Conservation (phyloP, 2,329 filamentous ascomycete genomes). For the Sporothrix humicola region DNA sequence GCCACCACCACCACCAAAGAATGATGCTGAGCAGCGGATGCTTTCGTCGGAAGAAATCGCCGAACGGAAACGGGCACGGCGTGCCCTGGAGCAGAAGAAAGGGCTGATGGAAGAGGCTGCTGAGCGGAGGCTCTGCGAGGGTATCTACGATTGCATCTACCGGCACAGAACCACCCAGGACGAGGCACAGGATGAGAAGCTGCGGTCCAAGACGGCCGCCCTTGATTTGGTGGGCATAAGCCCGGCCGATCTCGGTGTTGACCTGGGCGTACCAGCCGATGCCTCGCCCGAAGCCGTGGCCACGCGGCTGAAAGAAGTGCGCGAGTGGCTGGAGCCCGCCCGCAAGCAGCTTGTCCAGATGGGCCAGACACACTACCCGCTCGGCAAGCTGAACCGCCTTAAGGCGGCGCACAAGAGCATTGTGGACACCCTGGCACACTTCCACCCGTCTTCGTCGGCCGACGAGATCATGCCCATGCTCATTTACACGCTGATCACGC, state of each 20-base stretch:
- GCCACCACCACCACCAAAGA: constrained; percentile 43
- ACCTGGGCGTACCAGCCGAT: constrained; percentile 62
- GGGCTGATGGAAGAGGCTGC: constrained; percentile 85
- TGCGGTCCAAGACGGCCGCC: constrained; percentile 91
- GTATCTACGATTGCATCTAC: constrained; percentile 87
- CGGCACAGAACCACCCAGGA: constrained; percentile 90
- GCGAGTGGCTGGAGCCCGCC: constrained; percentile 73
- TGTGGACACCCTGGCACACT: constrained; percentile 78
- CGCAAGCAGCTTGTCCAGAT: constrained; percentile 75
- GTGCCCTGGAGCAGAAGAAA: constrained; percentile 77
- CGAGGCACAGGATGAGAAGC: constrained; percentile 90
- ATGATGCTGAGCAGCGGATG: constrained; percentile 75
- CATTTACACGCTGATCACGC: constrained; percentile 93
- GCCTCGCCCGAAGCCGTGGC: constrained; percentile 62
- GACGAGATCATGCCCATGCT: constrained; percentile 97
- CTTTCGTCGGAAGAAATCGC: constrained; percentile 85
- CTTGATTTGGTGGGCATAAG: constrained; percentile 91
- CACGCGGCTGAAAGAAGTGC: constrained; percentile 70
- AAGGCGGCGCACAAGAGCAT: constrained; percentile 92
- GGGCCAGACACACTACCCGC: constrained; percentile 83
- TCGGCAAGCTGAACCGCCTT: constrained; percentile 88
- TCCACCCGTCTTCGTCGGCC: constrained; percentile 81
- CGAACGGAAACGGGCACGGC: constrained; percentile 77
- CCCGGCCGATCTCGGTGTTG: constrained; percentile 80
- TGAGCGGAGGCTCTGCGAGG: constrained; percentile 82